A percentile compares a stretch with the other conserved stretches of the same genome.
Conservation (phyloP, 1,139 yeast species). For the Kurtzmaniella quercitrusa region DNA sequence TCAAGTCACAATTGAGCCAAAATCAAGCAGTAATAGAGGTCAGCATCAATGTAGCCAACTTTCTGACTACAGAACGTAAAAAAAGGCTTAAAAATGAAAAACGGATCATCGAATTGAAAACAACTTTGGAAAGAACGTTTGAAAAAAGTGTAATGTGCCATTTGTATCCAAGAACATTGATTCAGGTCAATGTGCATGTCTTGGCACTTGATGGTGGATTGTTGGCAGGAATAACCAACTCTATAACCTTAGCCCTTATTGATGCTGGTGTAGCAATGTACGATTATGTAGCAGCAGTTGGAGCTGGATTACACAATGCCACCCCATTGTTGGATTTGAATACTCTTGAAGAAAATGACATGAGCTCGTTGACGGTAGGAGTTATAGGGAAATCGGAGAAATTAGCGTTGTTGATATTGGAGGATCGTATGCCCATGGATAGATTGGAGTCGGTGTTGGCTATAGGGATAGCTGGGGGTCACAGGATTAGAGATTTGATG, state of each 20-base stretch:
- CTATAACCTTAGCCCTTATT: slow-evolving; percentile 83
- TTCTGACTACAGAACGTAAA: slow-evolving; percentile 73
- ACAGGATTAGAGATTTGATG: slow-evolving; percentile 77
- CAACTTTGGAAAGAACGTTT: slow-evolving; percentile 74
- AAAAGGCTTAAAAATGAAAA: slow-evolving; percentile 61
- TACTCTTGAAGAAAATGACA: slow-evolving; percentile 75
- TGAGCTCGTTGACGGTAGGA: slow-evolving; percentile 78
- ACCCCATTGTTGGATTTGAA: slow-evolving; percentile 80
- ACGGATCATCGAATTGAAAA: slow-evolving; percentile 71
- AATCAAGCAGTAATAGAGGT: slow-evolving; percentile 58
- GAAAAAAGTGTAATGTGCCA: slow-evolving; percentile 72
- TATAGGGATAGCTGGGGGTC: slow-evolving; percentile 89
- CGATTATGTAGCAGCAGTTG: slow-evolving; percentile 79
- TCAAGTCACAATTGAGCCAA: slow-evolving; percentile 43
- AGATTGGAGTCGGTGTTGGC: slow-evolving; percentile 70
- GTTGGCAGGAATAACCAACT: slow-evolving; percentile 74
- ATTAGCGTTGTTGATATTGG: slow-evolving; percentile 69
- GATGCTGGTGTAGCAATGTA: slow-evolving; percentile 97
- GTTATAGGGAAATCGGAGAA: slow-evolving; percentile 80
- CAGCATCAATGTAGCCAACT: slow-evolving; percentile 69
- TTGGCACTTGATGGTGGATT: slow-evolving; percentile 90
- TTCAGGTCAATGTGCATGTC: slow-evolving; percentile 69
- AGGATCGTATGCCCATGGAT: slow-evolving; percentile 83
- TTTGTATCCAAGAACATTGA: slow-evolving; percentile 78
- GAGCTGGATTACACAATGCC: slow-evolving; percentile 75